These are phyloP conservation scores for Moniliella sp. DNA, from an alignment of 1,284 basidiomycete species.

Conservation along the genomic window DNA sequence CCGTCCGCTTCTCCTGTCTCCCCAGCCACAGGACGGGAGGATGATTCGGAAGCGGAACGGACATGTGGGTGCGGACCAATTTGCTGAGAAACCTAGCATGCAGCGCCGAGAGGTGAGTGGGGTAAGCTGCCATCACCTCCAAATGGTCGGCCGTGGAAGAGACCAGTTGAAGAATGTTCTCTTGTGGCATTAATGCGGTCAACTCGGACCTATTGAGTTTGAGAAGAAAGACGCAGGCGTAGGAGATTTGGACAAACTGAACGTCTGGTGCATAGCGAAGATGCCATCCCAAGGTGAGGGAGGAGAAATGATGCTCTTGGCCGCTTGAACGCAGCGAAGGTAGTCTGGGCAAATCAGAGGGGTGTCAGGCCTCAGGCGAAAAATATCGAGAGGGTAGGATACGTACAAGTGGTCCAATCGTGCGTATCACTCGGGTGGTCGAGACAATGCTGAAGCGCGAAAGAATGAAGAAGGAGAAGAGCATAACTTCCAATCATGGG, in stretches of 20 bases:
- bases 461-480: no score
- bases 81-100: slow-evolving; percentile 26
- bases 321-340: slow-evolving; percentile 25
- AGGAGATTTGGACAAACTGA: slow-evolving; percentile 70
- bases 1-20: no score
- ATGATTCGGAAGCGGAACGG: no score
- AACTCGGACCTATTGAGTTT: slow-evolving; percentile 43
- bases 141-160: slow-evolving; percentile 51
- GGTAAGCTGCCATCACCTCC: slow-evolving; percentile 20
- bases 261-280: slow-evolving; percentile 71
- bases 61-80: no score
- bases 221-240: slow-evolving; percentile 47
- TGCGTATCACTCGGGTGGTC: no score
- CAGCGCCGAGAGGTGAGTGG: slow-evolving; percentile 22
- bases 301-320: slow-evolving; percentile 21
- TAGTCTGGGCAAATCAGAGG: no score
- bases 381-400: no score
- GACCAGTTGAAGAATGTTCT: slow-evolving; percentile 48
- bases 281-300: slow-evolving; percentile 26
- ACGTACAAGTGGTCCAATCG: no score
- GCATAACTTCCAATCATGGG: no score
- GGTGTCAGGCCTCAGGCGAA: no score
- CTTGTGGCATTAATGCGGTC: slow-evolving; percentile 46
- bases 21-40: no score
- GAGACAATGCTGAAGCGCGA: no score